Evolutionary conservation across 768 basidiomycete genomes (phyloP).

Genomic region (Terana coerulea): DNA sequence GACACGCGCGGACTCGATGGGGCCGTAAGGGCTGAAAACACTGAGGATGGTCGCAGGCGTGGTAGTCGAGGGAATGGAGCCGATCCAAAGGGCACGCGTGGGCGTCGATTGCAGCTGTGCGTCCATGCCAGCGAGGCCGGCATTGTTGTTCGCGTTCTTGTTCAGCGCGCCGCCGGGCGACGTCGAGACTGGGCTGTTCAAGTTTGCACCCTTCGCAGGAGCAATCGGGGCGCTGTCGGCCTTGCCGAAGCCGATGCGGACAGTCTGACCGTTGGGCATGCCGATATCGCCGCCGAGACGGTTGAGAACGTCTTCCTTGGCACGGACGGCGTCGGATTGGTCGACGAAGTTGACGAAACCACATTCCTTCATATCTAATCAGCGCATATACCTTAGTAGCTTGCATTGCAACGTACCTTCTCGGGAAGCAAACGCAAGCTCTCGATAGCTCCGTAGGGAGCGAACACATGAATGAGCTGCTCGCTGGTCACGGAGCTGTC

Average conservation of each 20-base stretch:
- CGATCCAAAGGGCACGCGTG: constrained; percentile 96
- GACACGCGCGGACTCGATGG: constrained; percentile 95
- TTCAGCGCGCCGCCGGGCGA: constrained; percentile 47
- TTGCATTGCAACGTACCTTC: constrained; percentile 57
- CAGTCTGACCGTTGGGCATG: constrained; percentile 92
- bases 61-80: constrained; percentile 92
- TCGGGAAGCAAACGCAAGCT: constrained; percentile 92
- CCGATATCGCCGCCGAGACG: constrained; percentile 92
- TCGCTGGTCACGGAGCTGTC: constrained; percentile 93
- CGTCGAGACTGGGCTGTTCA: constrained; percentile 60
- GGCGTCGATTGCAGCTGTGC: constrained; percentile 88
- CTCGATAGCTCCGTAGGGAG: constrained; percentile 96
- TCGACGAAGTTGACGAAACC: constrained; percentile 99
- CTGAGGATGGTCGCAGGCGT: constrained; percentile 93
- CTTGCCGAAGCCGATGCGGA: constrained; percentile 97
- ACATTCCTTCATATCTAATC: constrained; percentile 80
- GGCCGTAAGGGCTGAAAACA: constrained; percentile 96
- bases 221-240: constrained; percentile 94
- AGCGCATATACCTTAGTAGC: too few species aligned
- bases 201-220: constrained; percentile 69
- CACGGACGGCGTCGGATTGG: constrained; percentile 91
- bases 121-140: constrained; percentile 67
- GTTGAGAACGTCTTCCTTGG: constrained; percentile 96
- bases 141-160: constrained; percentile 45
- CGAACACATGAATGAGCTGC: constrained; percentile 93